Conservation (phyloP, 306 rosid genomes). For the Pterocarpus santalinus region DNA sequence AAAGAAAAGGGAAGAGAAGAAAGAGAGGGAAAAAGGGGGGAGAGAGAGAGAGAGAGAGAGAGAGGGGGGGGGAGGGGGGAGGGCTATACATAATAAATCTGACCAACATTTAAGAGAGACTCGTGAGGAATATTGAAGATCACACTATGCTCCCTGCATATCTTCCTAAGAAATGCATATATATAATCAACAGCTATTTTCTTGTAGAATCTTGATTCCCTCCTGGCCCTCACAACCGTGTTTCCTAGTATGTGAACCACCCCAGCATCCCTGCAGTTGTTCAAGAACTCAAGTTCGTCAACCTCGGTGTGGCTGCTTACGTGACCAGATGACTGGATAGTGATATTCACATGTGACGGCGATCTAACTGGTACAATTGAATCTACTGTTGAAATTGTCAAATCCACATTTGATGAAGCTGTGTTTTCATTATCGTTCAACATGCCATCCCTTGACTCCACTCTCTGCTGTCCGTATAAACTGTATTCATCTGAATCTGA, state of each 20-base stretch:
- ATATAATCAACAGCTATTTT: slow-evolving; percentile 83
- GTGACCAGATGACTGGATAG: slow-evolving; percentile 53
- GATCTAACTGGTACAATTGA: slow-evolving; percentile 67
- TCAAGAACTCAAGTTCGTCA: slow-evolving; percentile 81
- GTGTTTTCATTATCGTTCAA: slow-evolving; percentile 55
- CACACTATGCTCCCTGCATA: slow-evolving; percentile 92
- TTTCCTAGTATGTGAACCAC: slow-evolving; percentile 96
- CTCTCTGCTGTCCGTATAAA: slow-evolving; percentile 57
- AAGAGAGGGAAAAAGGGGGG: neutral
- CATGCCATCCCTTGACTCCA: slow-evolving; percentile 50
- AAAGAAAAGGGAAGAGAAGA: neutral
- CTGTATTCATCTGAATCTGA: slow-evolving; percentile 87
- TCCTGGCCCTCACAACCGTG: slow-evolving; percentile 75
- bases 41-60: neutral
- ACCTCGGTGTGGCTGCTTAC: slow-evolving; percentile 65
- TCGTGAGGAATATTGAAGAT: slow-evolving; percentile 97
- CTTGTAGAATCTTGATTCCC: slow-evolving; percentile 76
- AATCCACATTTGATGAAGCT: slow-evolving; percentile 51
- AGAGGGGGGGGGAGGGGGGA: neutral
- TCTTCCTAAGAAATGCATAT: slow-evolving; percentile 90
- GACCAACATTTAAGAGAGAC: slow-evolving; percentile 93
- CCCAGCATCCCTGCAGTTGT: slow-evolving; percentile 79
- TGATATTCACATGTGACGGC: slow-evolving; percentile 52
- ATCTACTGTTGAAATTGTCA: slow-evolving; percentile 65
- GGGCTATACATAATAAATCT: slow-evolving; percentile 77